Conservation (phyloP, 257 asterid genomes). For the Petunia secreta region DNA sequence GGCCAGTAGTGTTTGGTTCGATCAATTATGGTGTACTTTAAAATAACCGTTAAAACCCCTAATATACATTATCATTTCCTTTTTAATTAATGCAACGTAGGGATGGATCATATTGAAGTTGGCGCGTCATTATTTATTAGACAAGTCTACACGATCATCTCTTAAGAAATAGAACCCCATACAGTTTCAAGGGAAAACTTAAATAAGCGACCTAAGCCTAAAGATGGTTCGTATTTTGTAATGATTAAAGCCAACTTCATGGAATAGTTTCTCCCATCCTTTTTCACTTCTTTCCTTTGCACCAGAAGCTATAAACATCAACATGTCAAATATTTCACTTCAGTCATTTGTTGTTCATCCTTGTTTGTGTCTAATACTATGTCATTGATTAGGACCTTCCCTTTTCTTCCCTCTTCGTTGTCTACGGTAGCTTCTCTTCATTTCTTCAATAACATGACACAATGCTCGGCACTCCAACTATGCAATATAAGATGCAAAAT, state of each 20-base stretch:
- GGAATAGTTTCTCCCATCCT: neutral
- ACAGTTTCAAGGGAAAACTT: neutral
- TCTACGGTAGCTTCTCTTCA: neutral
- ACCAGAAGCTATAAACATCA: neutral
- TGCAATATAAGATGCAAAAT: neutral
- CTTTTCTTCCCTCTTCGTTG: neutral
- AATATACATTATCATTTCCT: too few relatives aligned
- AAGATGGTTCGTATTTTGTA: neutral
- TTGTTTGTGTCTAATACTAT: neutral
- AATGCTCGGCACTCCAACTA: neutral
- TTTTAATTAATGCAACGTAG: too few relatives aligned
- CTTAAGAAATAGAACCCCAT: too few relatives aligned
- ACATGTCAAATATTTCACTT: neutral
- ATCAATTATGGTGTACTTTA: too few relatives aligned
- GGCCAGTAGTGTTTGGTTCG: too few relatives aligned
- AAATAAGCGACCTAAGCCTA: neutral
- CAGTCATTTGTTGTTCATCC: neutral
- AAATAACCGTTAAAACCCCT: too few relatives aligned
- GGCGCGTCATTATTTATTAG: too few relatives aligned
- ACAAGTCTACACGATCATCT: too few relatives aligned
- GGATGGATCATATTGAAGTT: too few relatives aligned
- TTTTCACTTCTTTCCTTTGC: slow-evolving; percentile 7
- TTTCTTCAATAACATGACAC: slow-evolving; percentile 2
- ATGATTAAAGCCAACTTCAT: neutral
- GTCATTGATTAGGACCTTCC: slow-evolving; percentile 2